These are phyloP conservation scores for Suillus alpinus DNA, from an alignment of 768 basidiomycete genomes.

Conservation along the genomic window DNA sequence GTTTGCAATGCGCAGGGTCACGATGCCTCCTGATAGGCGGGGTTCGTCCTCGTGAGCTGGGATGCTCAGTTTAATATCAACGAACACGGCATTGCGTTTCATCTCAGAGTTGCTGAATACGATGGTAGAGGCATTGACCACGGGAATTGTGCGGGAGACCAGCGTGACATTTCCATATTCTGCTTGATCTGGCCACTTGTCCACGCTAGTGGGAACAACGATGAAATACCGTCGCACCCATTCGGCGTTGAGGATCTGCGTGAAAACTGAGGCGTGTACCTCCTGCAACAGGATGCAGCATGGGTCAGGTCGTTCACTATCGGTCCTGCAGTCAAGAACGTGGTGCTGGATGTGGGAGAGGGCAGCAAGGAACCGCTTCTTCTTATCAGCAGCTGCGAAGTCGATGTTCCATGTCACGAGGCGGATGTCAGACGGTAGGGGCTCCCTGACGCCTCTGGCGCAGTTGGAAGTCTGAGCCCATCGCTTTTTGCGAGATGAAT, in stretches of 20 bases:
- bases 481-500: constrained; percentile 28
- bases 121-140: constrained; percentile 48
- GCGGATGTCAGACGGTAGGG: constrained; percentile 43
- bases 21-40: constrained; percentile 33
- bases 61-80: constrained; percentile 49
- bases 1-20: constrained; percentile 62
- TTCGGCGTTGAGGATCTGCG: constrained; percentile 46
- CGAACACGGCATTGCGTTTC: constrained; percentile 55
- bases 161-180: constrained; percentile 71
- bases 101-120: constrained; percentile 50
- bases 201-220: constrained; percentile 50
- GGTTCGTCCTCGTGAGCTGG: constrained; percentile 30
- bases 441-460: constrained; percentile 32
- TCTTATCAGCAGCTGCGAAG: constrained; percentile 35
- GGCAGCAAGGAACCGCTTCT: constrained; percentile 44
- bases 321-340: constrained; percentile 45
- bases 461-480: constrained; percentile 35
- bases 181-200: constrained; percentile 52
- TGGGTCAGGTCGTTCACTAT: constrained; percentile 46
- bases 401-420: constrained; percentile 77
- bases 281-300: constrained; percentile 73
- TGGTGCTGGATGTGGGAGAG: constrained; percentile 55
- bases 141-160: constrained; percentile 52
- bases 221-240: constrained; percentile 66
- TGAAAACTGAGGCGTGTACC: constrained; percentile 45